Percentiles rank a stretch among this genome's conserved stretches.
phyloP scores from a whole-genome alignment of 2,329 filamentous ascomycete genomes.

The Cladosporium cucumerinum region DNA sequence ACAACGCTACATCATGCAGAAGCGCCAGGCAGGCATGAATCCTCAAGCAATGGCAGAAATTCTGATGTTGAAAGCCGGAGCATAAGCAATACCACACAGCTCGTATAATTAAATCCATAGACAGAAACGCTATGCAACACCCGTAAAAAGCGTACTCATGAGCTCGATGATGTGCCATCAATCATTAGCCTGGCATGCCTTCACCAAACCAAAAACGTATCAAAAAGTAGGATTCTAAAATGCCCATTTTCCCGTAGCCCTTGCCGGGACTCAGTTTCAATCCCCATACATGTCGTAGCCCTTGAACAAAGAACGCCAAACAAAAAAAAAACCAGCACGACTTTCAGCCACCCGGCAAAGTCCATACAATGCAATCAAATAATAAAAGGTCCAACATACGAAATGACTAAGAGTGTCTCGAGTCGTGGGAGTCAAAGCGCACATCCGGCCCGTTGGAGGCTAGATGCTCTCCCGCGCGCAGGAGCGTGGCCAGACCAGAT shows the following conservation, averaged over 20 bases:
- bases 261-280: not conserved
- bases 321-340: not conserved
- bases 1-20: conserved; percentile 81
- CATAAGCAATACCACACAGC: not conserved
- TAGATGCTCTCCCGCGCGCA: conserved; percentile 14
- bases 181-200: not conserved
- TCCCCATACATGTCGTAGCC: not conserved
- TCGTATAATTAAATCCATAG: conserved; percentile 6
- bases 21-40: conserved; percentile 78
- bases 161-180: not conserved
- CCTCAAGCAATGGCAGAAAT: conserved; percentile 81
- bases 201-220: not conserved
- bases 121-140: not conserved
- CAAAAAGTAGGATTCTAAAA: not conserved
- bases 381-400: not conserved
- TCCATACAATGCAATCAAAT: not conserved
- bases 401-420: not conserved
- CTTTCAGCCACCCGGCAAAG: not conserved
- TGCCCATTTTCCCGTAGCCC: not conserved
- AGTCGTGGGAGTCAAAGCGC: not conserved
- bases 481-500: conserved; percentile 9
- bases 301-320: not conserved
- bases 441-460: not conserved
- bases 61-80: conserved; percentile 61
- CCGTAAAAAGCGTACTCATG: not conserved